Percentiles rank a stretch among this genome's conserved stretches.
Evolutionary conservation across 208 protist species (phyloP).

Genomic region (Chromosphaera perkinsii): DNA sequence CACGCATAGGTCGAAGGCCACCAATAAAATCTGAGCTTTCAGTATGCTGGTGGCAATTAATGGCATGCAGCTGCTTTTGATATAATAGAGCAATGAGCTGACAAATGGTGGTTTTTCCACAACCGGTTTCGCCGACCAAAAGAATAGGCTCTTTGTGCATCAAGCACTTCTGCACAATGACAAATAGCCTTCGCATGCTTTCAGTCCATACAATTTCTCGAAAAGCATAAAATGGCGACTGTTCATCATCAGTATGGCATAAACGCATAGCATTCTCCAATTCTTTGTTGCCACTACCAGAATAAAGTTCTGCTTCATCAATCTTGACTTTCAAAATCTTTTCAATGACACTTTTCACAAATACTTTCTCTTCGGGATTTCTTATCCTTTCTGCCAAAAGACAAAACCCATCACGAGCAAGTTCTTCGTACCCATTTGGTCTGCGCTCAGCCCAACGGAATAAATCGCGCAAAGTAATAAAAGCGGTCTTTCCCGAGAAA

Average conservation of each 20-base stretch:
- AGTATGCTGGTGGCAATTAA: slow-evolving; percentile 99
- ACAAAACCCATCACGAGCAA: slow-evolving; percentile 86
- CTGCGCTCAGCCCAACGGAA: slow-evolving; percentile 97
- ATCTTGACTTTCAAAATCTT: slow-evolving; percentile 53
- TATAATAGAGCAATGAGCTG: slow-evolving; percentile 78
- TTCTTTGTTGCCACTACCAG: too few relatives aligned
- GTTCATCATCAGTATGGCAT: not conserved
- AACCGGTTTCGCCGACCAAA: slow-evolving; percentile 97
- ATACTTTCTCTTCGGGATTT: slow-evolving; percentile 78
- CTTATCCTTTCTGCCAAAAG: slow-evolving; percentile 83
- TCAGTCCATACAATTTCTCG: slow-evolving; percentile 20
- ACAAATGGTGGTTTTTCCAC: slow-evolving; percentile 94
- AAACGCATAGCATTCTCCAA: too few relatives aligned
- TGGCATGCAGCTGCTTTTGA: slow-evolving; percentile 73
- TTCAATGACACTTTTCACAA: slow-evolving; percentile 49
- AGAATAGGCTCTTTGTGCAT: slow-evolving; percentile 88
- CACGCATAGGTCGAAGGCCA: slow-evolving; percentile 67
- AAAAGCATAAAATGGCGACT: slow-evolving; percentile 6
- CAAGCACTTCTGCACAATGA: slow-evolving; percentile 70
- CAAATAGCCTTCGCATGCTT: not conserved
- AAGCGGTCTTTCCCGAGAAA: slow-evolving; percentile 94
- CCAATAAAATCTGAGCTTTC: slow-evolving; percentile 94
- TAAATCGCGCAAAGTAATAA: slow-evolving; percentile 98
- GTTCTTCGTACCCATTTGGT: slow-evolving; percentile 51
- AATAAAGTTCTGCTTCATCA: too few relatives aligned